Evolutionary conservation across 805 yeast genomes (phyloP).

Genomic region (Cyberlindnera mycetangii): DNA sequence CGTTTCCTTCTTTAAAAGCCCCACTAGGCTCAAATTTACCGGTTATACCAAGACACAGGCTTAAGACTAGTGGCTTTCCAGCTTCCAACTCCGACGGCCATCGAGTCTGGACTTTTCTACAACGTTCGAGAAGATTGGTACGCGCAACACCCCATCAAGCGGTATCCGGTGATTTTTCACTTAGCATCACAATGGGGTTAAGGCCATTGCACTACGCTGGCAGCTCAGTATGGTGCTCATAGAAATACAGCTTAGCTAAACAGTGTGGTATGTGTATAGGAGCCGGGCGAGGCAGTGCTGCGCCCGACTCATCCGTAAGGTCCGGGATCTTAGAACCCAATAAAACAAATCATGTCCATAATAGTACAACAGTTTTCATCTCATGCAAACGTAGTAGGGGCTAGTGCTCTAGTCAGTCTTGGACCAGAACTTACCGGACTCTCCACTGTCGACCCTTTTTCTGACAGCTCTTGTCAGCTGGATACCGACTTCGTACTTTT

Average conservation of each 20-base stretch:
- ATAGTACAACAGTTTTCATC: constrained; percentile 1
- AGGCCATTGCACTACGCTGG: too few relatives aligned
- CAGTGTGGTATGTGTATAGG: too few relatives aligned
- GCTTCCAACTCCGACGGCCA: neutral
- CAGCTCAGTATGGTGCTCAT: neutral
- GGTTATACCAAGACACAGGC: too few relatives aligned
- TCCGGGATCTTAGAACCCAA: neutral
- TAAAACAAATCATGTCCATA: neutral
- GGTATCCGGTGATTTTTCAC: neutral
- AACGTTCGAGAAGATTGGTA: constrained; percentile 3
- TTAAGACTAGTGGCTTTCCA: neutral
- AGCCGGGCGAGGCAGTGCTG: too few relatives aligned
- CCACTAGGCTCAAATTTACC: too few relatives aligned
- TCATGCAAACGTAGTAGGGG: neutral
- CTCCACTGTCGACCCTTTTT: constrained; percentile 40
- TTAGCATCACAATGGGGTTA: too few relatives aligned
- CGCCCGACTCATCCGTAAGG: too few relatives aligned
- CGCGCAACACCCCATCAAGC: neutral
- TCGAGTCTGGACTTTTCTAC: constrained; percentile 1
- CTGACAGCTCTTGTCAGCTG: constrained; percentile 38
- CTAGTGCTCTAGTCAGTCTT: constrained; percentile 1
- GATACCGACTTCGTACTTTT: constrained; percentile 42
- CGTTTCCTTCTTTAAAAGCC: neutral
- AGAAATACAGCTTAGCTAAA: neutral
- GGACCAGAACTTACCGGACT: constrained; percentile 35